These are phyloP conservation scores for Porpolomopsis calyptriformis DNA, from an alignment of 768 basidiomycete species.

Conservation along the genomic window DNA sequence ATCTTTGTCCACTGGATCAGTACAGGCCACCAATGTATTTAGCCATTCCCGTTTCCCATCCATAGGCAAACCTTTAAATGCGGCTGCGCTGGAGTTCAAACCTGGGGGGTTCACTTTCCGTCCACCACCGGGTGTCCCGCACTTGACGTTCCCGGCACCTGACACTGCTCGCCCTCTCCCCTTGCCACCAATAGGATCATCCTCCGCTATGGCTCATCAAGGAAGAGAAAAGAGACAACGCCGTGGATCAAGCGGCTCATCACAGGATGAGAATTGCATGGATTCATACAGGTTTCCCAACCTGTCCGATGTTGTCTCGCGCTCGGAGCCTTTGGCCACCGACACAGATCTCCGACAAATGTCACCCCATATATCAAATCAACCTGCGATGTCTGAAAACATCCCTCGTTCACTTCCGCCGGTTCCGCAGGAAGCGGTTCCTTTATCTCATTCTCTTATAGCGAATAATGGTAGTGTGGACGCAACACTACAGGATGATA, in stretches of 20 bases:
- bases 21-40: conserved; percentile 24
- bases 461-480: conserved; percentile 13
- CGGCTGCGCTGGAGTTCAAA: conserved; percentile 72
- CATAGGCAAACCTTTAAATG: conserved; percentile 64
- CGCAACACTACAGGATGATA: conserved; percentile 24
- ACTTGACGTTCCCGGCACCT: conserved; percentile 33
- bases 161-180: conserved; percentile 19
- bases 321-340: conserved; percentile 30
- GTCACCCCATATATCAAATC: conserved; percentile 34
- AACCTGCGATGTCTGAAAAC: conserved; percentile 63
- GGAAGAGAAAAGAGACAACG: conserved; percentile 76
- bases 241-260: conserved; percentile 34
- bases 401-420: conserved; percentile 33
- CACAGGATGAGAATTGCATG: conserved; percentile 47
- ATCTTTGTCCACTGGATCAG: conserved; percentile 21
- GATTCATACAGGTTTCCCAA: conserved; percentile 69
- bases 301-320: conserved; percentile 35
- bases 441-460: conserved; percentile 8
- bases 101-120: conserved; percentile 69
- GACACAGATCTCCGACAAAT: conserved; percentile 14
- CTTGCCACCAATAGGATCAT: conserved; percentile 25
- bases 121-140: conserved; percentile 56
- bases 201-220: conserved; percentile 40
- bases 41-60: conserved; percentile 36
- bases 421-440: conserved; percentile 18